Base-by-base conservation (phyloP, 306 rosid species). In the Carpinus viminea region DNA sequence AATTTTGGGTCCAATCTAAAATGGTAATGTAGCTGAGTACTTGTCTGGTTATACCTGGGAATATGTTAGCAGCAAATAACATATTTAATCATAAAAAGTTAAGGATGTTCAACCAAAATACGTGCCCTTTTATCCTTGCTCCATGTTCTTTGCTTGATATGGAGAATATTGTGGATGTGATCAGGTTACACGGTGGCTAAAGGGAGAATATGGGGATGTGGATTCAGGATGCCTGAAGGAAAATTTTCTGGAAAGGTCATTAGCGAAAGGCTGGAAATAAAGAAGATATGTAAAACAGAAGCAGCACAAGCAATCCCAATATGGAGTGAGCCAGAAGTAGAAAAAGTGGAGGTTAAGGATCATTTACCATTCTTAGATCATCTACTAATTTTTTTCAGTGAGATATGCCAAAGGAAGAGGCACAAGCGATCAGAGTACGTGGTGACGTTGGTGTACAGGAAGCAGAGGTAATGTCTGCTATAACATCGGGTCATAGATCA, bases 151-250 rank as follows among this genome's bases (percentile, higher is more conserved):
- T 46, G 2, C 11, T 46, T 46, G 50, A 46, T 2, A 10, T 46
- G 50, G 50, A 46, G 2, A 46, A 46, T 46, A 46, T 46, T 46
- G 50, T 18, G 7, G 62, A 28, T 11, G 6, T 8, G 62, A 60
- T 16, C 64, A 73, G 77, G 68, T 74, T 12, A 56, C 4, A 4
- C 26, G 4, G 6, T 4, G 13, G 62, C 47, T 74, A 20, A 41
- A 56, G 31, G 77, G 69, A 20, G 43, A 56, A 18, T 7, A 55
- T 38, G 62, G 28, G 3, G 68, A 74, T 57, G 69, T 74, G 20
- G 34, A 41, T 50, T 41, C 56, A 74, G 34, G 20, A 36, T 2
- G 2, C 53, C 60, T 5, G 52, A 46, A 16, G 53, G 47, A 61
- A 61, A 28, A 26, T 0, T 61, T 26, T 41, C 10, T 26, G 43